phyloP scores from a whole-genome alignment of 2,329 filamentous ascomycete species.

The Microsporum ferrugineum region DNA sequence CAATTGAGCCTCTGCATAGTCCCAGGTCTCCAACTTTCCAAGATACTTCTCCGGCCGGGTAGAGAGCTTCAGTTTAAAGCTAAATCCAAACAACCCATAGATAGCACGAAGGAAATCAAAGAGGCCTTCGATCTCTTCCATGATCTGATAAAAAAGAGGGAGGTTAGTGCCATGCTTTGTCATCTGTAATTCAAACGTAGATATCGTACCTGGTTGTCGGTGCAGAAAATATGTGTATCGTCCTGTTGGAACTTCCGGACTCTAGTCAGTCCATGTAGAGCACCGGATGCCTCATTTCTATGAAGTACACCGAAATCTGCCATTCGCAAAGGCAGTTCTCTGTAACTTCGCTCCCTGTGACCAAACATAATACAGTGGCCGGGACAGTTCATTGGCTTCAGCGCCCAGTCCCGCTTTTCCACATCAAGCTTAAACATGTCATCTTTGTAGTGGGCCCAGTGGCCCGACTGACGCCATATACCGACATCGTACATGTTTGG shows the following conservation, averaged over 20 bases:
- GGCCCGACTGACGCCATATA: slow-evolving; percentile 88
- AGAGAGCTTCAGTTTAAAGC: slow-evolving; percentile 88
- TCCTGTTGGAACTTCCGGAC: slow-evolving; percentile 94
- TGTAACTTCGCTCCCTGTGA: slow-evolving; percentile 72
- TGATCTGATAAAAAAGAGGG: slow-evolving; percentile 35
- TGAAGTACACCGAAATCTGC: slow-evolving; percentile 95
- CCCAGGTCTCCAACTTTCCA: slow-evolving; percentile 76
- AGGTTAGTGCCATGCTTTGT: not conserved
- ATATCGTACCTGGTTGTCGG: slow-evolving; percentile 53
- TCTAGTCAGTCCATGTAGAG: slow-evolving; percentile 78
- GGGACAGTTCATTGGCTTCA: slow-evolving; percentile 99
- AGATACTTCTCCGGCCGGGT: slow-evolving; percentile 83
- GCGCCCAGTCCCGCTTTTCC: slow-evolving; percentile 72
- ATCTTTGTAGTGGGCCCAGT: slow-evolving; percentile 88
- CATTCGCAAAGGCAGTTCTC: slow-evolving; percentile 80
- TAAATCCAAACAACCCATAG: slow-evolving; percentile 73
- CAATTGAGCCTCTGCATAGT: slow-evolving; percentile 73
- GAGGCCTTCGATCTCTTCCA: slow-evolving; percentile 63
- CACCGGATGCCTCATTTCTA: slow-evolving; percentile 88
- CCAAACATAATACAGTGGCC: slow-evolving; percentile 84
- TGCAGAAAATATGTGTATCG: slow-evolving; percentile 92
- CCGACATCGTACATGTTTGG: slow-evolving; percentile 94
- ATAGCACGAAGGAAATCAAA: slow-evolving; percentile 79
- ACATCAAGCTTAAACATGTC: slow-evolving; percentile 83
- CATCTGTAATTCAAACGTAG: not conserved